Conservation (phyloP, 2,329 filamentous ascomycete genomes). For the Hymenoscyphus repandus region DNA sequence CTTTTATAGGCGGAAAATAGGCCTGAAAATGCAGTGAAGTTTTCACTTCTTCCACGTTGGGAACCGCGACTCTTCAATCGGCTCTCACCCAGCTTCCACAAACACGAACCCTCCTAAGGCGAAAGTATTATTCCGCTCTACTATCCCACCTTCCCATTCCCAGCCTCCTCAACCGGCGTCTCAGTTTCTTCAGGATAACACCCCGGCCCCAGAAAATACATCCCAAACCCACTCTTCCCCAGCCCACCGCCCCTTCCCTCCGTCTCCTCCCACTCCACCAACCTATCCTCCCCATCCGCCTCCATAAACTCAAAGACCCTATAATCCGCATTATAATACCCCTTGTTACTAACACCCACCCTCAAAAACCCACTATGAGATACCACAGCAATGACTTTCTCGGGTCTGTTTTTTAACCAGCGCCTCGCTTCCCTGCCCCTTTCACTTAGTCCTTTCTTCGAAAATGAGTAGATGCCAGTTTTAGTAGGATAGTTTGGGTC, state of each 20-base stretch:
- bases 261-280: conserved; percentile 29
- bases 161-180: neutral
- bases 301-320: conserved; percentile 30
- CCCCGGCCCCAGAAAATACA: conserved; percentile 12
- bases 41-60: too few species aligned
- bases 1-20: too few species aligned
- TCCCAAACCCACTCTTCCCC: conserved; percentile 25
- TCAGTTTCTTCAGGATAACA: neutral
- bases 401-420: conserved; percentile 27
- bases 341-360: conserved; percentile 22
- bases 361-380: conserved; percentile 29
- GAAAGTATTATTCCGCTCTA: too few species aligned
- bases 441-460: conserved; percentile 18
- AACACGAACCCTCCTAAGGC: too few species aligned
- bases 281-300: conserved; percentile 18
- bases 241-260: conserved; percentile 28
- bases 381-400: conserved; percentile 32
- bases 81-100: too few species aligned
- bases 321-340: conserved; percentile 30
- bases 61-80: too few species aligned
- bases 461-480: conserved; percentile 28
- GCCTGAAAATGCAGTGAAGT: too few species aligned
- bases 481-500: conserved; percentile 29
- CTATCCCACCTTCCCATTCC: too few species aligned
- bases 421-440: conserved; percentile 25